Evolutionary conservation across 2,329 filamentous ascomycete genomes (phyloP).

Genomic region (Trichoderma pleuroti): DNA sequence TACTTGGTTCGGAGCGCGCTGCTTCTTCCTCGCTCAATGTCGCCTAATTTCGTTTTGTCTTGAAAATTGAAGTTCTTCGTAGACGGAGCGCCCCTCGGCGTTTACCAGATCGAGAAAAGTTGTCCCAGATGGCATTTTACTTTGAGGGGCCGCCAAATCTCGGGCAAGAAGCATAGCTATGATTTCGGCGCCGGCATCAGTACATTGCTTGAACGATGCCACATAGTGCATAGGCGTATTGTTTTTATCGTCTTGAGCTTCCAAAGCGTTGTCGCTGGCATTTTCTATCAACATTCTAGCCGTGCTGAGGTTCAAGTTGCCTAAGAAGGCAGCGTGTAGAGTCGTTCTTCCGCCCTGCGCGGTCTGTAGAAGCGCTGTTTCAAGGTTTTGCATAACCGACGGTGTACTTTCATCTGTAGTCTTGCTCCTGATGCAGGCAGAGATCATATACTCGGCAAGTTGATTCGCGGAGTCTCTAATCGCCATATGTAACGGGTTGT

Average conservation of each 20-base stretch:
- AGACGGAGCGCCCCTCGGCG: neutral
- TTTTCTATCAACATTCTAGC: neutral
- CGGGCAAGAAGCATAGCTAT: neutral
- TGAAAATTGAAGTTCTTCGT: no score
- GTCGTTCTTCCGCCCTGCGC: no score
- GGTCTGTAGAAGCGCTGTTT: no score
- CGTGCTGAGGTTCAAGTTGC: neutral
- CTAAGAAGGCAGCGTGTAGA: no score
- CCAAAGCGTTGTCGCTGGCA: neutral
- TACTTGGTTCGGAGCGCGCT: no score
- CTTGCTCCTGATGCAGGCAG: no score
- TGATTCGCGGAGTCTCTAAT: neutral
- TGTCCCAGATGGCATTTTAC: neutral
- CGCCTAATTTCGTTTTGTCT: no score
- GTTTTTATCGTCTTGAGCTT: neutral
- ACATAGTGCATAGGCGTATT: neutral
- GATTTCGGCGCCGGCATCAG: neutral
- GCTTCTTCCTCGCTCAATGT: no score
- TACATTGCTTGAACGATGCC: neutral
- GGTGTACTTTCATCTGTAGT: no score
- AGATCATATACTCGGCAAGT: no score
- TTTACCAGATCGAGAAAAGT: neutral
- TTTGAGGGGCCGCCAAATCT: neutral
- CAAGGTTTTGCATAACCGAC: no score
- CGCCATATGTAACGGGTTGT: neutral